Base-by-base conservation (phyloP, 1,284 basidiomycete species). In the Ganoderma boninense region DNA sequence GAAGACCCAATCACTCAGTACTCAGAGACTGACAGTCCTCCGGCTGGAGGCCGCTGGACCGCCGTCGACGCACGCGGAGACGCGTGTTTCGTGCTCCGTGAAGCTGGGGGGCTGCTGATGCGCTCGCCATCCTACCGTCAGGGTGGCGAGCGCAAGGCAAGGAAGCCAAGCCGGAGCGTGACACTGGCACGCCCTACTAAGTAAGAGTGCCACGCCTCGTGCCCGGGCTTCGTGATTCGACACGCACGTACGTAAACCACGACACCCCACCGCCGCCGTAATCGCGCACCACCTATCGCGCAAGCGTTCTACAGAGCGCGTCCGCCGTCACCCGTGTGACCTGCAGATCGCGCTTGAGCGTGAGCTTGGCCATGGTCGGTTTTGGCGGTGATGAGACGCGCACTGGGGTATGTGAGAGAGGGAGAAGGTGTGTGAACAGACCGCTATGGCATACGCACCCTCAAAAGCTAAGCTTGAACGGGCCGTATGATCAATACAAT, bases 81-180 rank as follows among this genome's bases (percentile, higher is more conserved):
- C 49, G 32, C 42, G 62, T 40, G 54, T 52, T 52, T 64, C 62
- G 62, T 64, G 46, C 62, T 52, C 62, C 32, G 43, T 64, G 62
- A 46, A 46, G 38, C 4, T 42, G 18, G 7, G 18, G n/a, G n/a
- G 46, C 10, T 10, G 46, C 18, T 20, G 23, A 26, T 52, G 49
- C 49, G 23, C 23, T 52, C 49, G 13, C 23, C 11, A 23, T 23
- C 49, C 26, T 23, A 26, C 23, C 11, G 49, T 23, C 49, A 52
- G 49, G 49, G 38, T 38, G 38, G 38, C 38, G 38, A 38, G 38
- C 38, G 38, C 38, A 10, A 38, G 38, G 38, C 23, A n/a, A 26
- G 49, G 23, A 11, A 52, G 23, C 49, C 49, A 23, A 52, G 23
- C 49, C 23, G 49, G 49, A 52, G 49, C 49, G 49, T 23, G 29